Base-by-base conservation (phyloP, 2,329 filamentous ascomycete species). In the Coniochaeta ligniaria region DNA sequence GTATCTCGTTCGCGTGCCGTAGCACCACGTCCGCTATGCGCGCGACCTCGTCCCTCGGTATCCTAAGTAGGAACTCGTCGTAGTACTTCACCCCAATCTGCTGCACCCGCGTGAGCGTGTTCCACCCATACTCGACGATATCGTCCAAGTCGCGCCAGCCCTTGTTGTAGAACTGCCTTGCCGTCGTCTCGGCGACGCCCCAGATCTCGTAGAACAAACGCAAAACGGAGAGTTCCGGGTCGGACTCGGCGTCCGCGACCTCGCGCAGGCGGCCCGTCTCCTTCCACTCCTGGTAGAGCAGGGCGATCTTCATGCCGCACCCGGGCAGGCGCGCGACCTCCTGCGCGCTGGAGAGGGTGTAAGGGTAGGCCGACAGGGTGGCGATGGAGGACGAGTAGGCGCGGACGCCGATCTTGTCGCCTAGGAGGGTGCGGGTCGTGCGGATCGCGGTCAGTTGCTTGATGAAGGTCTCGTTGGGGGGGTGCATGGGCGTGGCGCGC, bases 31-130 rank as follows among this genome's bases (percentile, higher is more conserved):
- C 68, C 0, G 83, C 84, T 59, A 96, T 96, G 0, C 71, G 68
- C 66, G 91, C 87, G 0, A 92, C 89, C 72, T 98, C 92, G 0
- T 69, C 61, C 1, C 92, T 84, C 0, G 91, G 83, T 5, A 98
- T 91, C 16, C 83, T 85, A 17, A 81, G 74, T 54, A 83, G 76
- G 60, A 99, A 90, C 64, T 98, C 94, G 36, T 96, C 89, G 71
- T 96, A 96, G 74, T 87, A 97, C 71, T 98, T 98, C 52, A 97
- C 79, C 0, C 95, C 94, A 60, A 98, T 96, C 71, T 98, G 92
- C 73, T 97, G 94, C 1, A 91, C 89, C 14, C 92, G 85, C 0
- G 82, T 88, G 1, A 98, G 78, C 0, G 73, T 79, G 22, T 78
- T 71, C 94, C 94, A 98, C 12, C 90, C 92, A 67, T 86, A 83